A percentile compares a stretch with the other conserved stretches of the same genome.
Evolutionary conservation across 1,284 basidiomycete genomes (phyloP).

Genomic region (Apiotrichum domesticum): DNA sequence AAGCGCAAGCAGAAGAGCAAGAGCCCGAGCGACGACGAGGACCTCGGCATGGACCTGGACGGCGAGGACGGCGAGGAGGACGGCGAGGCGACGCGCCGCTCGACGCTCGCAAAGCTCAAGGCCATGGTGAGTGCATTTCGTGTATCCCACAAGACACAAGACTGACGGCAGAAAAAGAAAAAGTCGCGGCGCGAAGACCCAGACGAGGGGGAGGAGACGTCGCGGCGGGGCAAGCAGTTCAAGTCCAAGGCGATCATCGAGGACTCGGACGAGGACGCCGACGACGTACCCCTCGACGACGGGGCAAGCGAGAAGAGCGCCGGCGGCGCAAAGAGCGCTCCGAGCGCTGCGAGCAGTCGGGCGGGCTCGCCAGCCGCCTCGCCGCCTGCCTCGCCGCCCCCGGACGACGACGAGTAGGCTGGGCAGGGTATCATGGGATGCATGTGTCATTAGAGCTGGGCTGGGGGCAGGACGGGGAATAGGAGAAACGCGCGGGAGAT

Average conservation of each 20-base stretch:
- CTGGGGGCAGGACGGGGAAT: too few species aligned
- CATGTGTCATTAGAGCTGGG: too few species aligned
- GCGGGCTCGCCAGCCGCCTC: too few species aligned
- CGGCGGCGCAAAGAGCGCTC: neutral
- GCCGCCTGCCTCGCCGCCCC: too few species aligned
- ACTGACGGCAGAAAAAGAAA: conserved; percentile 10
- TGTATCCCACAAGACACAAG: neutral
- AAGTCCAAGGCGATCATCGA: conserved; percentile 45
- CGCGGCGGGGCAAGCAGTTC: conserved; percentile 36
- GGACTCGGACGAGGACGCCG: conserved; percentile 36
- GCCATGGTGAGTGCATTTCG: conserved; percentile 12
- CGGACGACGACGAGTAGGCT: too few species aligned
- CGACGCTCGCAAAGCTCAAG: conserved; percentile 27
- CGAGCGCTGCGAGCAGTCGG: too few species aligned
- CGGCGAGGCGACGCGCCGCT: conserved; percentile 15
- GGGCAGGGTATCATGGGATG: too few species aligned
- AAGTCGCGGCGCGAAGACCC: conserved; percentile 23
- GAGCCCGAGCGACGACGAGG: conserved; percentile 19
- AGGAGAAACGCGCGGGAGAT: too few species aligned
- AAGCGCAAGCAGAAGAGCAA: conserved; percentile 30
- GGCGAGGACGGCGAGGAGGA: conserved; percentile 20
- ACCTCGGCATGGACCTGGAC: conserved; percentile 11
- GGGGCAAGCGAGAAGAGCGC: neutral
- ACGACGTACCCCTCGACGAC: conserved; percentile 7
- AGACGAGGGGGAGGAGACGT: conserved; percentile 27